Conservation (phyloP, 352 stramenopile genomes). For the Plasmopara muralis region DNA sequence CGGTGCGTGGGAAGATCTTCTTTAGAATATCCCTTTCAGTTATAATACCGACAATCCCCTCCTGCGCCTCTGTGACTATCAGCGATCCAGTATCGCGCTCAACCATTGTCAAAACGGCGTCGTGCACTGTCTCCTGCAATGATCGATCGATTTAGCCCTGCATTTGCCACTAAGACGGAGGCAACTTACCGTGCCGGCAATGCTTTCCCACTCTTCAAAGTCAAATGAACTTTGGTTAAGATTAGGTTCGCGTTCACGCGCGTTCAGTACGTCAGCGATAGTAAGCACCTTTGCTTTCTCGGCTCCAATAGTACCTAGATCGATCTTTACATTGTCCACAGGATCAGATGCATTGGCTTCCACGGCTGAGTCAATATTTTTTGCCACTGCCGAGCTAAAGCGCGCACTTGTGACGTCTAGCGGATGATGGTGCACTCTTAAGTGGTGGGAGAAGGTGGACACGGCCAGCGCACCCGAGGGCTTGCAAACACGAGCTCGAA, state of each 20-base stretch:
- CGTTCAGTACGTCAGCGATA: constrained; percentile 62
- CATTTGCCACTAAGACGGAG: neutral
- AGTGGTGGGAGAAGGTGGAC: too few species aligned
- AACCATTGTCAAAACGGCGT: constrained; percentile 70
- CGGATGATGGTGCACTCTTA: too few species aligned
- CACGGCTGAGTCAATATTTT: neutral
- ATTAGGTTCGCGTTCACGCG: constrained; percentile 46
- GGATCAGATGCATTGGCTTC: constrained; percentile 9
- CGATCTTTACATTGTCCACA: constrained; percentile 34
- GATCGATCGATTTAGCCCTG: constrained; percentile 2
- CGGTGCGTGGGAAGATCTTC: constrained; percentile 55
- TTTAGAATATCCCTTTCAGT: constrained; percentile 78
- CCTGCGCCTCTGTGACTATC: constrained; percentile 68
- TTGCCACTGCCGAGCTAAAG: constrained; percentile 13
- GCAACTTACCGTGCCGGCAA: constrained; percentile 39
- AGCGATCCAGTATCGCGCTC: constrained; percentile 74
- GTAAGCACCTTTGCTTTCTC: constrained; percentile 64
- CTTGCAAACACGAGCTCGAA: too few species aligned
- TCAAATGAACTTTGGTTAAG: constrained; percentile 29
- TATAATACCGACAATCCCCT: constrained; percentile 74
- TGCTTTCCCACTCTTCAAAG: constrained; percentile 78
- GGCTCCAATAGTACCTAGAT: constrained; percentile 45
- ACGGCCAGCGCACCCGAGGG: too few species aligned
- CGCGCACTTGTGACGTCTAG: constrained; percentile 15
- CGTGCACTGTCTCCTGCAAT: constrained; percentile 62